A percentile compares a stretch with the other conserved stretches of the same genome.
Evolutionary conservation across 2,329 filamentous ascomycete genomes (phyloP).

Genomic region (Claviceps humidiphila): DNA sequence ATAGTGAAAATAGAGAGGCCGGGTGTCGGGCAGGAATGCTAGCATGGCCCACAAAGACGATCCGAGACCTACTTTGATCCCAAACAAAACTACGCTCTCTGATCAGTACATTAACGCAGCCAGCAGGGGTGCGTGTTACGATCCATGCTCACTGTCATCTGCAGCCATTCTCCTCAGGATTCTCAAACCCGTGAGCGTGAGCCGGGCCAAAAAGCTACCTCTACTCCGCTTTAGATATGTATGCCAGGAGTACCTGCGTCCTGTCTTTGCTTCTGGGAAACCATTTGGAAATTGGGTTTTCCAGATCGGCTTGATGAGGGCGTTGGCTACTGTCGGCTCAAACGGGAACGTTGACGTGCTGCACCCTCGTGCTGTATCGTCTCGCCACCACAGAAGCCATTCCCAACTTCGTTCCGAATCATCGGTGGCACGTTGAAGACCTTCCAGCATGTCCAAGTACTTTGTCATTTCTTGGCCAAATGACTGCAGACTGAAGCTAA

Average conservation of each 20-base stretch:
- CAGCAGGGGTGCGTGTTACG: too few species aligned
- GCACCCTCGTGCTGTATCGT: not conserved
- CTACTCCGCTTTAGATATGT: slow-evolving; percentile 28
- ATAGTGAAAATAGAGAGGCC: slow-evolving; percentile 68
- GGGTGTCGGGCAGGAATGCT: slow-evolving; percentile 61
- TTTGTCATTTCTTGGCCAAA: slow-evolving; percentile 76
- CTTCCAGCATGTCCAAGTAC: slow-evolving; percentile 67
- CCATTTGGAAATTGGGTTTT: slow-evolving; percentile 35
- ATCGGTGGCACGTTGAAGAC: slow-evolving; percentile 57
- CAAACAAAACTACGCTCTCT: slow-evolving; percentile 42
- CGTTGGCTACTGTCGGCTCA: slow-evolving; percentile 20
- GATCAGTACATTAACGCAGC: not conserved
- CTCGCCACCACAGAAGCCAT: slow-evolving; percentile 65
- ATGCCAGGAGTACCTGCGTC: slow-evolving; percentile 34
- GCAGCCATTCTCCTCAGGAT: slow-evolving; percentile 29
- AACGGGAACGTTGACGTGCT: slow-evolving; percentile 11
- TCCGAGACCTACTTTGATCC: slow-evolving; percentile 77
- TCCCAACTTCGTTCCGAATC: slow-evolving; percentile 52
- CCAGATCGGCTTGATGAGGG: slow-evolving; percentile 26
- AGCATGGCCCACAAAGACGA: slow-evolving; percentile 74
- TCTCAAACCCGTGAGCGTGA: slow-evolving; percentile 29
- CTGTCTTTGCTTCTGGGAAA: slow-evolving; percentile 34
- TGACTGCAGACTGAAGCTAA: slow-evolving; percentile 74
- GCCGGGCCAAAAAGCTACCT: slow-evolving; percentile 23
- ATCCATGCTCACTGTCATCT: slow-evolving; percentile 30